A percentile compares a stretch with the other conserved stretches of the same genome.
phyloP scores from a whole-genome alignment of 1,139 yeast species.

The Candida sanyaensis region DNA sequence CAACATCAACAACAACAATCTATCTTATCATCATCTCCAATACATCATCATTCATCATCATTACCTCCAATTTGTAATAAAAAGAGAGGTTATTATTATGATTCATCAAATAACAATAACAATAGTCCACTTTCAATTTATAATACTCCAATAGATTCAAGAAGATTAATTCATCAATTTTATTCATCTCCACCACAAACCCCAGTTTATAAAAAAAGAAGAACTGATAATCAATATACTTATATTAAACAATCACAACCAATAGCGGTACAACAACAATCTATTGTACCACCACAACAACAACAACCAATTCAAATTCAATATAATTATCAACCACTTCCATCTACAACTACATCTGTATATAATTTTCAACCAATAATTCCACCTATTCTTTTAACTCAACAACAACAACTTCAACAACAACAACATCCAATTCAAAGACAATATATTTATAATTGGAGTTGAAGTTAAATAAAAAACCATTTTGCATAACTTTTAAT shows the following conservation, averaged over 20 bases:
- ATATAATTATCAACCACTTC: neutral
- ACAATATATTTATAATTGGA: neutral
- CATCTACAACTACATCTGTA: neutral
- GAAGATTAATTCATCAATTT: neutral
- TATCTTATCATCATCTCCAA: too few relatives aligned
- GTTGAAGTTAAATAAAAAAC: neutral
- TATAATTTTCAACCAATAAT: neutral
- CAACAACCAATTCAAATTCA: neutral
- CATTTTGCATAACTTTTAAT: neutral
- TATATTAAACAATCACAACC: neutral
- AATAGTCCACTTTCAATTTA: neutral
- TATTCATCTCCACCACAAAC: neutral
- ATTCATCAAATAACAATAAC: neutral
- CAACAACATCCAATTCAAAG: neutral
- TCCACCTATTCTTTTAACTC: slow-evolving; percentile 1
- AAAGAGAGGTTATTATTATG: neutral
- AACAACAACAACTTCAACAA: neutral
- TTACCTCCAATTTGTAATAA: neutral
- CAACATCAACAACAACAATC: slow-evolving; percentile 2
- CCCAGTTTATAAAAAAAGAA: slow-evolving; percentile 1
- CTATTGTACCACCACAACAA: too few relatives aligned
- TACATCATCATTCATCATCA: neutral
- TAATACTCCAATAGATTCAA: neutral
- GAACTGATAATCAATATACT: slow-evolving; percentile 1
- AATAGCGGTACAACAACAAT: too few relatives aligned